Evolutionary conservation across 176 grass and related monocot species (phyloP), one percentile per base, ranked within the genome.

Genomic region (Oryza longistaminata): DNA sequence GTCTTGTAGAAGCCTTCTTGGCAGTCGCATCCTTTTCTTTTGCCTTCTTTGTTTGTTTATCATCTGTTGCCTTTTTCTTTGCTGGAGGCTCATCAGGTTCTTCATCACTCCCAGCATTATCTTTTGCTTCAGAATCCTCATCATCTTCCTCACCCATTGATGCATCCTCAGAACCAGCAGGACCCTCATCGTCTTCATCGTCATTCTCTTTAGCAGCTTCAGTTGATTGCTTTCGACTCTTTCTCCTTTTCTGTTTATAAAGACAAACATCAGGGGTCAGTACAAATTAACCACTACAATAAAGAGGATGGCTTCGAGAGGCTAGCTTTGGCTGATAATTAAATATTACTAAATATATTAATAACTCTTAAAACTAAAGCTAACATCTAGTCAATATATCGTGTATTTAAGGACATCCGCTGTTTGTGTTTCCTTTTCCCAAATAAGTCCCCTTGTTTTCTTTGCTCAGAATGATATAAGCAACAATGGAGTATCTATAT

Each of bases 131-230:
- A 76, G 88, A 86, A n/a, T 87, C 86, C 48, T 39, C 88, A 24
- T 92, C 87, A 75, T 83, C 85, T 86, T 85, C 88, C 34, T 85
- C 90, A 82, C 91, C 93, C 70, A 68, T 75, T 33, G 86, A 77
- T 60, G 29, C 90, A 85, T 96, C 92, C 75, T 91, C 89, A 65
- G 89, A 91, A 76, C 82, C 93, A 76, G 76, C 88, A 81, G 66
- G 83, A 45, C 71, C 89, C 15, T 64, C 85, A 70, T 92, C 87
- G 7, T 74, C 92, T 83, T 78, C 85, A 15, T 88, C 93, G 71
- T 85, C 88, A 88, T 94, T 82, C 69, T 88, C 96, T 78, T 98
- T 87, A 37, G 82, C 89, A 45, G 66, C 73, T 84, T 91, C 93
- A 87, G 67, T 75, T 49, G 74, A n/a, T 90, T 86, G 74, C 71